Evolutionary conservation across 768 basidiomycete genomes (phyloP).

Genomic region (Trametes villosa): DNA sequence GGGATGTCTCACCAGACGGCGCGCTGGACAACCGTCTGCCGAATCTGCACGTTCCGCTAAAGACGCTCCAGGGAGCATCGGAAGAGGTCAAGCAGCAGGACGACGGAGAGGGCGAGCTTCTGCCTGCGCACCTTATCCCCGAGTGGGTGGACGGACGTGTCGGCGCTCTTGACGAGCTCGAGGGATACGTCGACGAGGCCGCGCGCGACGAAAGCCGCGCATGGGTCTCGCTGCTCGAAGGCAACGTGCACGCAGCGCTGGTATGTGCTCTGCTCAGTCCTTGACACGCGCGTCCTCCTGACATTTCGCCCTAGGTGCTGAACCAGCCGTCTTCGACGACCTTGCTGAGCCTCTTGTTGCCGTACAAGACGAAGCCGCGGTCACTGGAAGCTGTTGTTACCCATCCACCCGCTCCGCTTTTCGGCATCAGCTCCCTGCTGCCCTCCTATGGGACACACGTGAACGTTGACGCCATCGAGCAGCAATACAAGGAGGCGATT

Average conservation of each 20-base stretch:
- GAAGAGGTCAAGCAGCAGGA: slow-evolving; percentile 32
- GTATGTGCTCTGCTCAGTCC: slow-evolving; percentile 43
- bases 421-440: slow-evolving; percentile 67
- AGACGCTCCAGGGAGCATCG: slow-evolving; percentile 23
- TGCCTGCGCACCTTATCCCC: slow-evolving; percentile 70
- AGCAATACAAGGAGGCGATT: slow-evolving; percentile 73
- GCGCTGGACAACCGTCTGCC: slow-evolving; percentile 72
- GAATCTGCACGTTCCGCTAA: slow-evolving; percentile 62
- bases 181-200: slow-evolving; percentile 67
- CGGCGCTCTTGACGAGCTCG: slow-evolving; percentile 46
- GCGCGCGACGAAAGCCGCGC: slow-evolving; percentile 77
- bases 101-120: slow-evolving; percentile 50
- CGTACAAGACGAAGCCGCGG: slow-evolving; percentile 35
- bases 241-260: slow-evolving; percentile 75
- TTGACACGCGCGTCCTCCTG: neutral
- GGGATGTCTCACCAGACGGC: slow-evolving; percentile 72
- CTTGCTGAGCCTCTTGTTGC: slow-evolving; percentile 46
- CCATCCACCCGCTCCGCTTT: slow-evolving; percentile 71
- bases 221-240: slow-evolving; percentile 82
- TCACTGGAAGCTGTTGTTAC: slow-evolving; percentile 54
- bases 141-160: slow-evolving; percentile 70
- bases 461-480: slow-evolving; percentile 51
- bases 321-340: slow-evolving; percentile 50
- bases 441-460: slow-evolving; percentile 65
- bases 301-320: slow-evolving; percentile 44